phyloP scores from a whole-genome alignment of 169 alveolate genomes.

The Sarcocystis neurona region DNA sequence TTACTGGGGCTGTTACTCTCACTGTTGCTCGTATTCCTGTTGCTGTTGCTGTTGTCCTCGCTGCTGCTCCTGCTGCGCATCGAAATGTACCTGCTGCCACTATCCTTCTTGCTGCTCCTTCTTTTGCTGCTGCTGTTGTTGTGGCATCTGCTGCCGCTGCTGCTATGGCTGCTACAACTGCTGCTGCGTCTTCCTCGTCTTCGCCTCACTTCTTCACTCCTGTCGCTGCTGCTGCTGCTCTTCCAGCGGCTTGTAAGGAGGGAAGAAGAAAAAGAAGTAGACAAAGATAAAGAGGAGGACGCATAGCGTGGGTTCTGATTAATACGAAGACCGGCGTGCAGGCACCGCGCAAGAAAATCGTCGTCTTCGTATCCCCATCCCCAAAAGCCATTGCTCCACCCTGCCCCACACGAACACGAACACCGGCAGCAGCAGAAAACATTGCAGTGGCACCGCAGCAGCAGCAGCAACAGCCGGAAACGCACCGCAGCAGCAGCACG shows the following conservation, averaged over 20 bases:
- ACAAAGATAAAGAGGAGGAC: not conserved
- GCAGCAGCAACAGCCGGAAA: not conserved
- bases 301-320: not conserved
- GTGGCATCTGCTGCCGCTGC: too few species aligned
- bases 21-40: too few species aligned
- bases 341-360: slow-evolving; percentile 31
- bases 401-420: not conserved
- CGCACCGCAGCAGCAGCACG: not conserved
- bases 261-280: not conserved
- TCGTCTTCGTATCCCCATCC: slow-evolving; percentile 40
- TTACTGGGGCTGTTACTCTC: too few species aligned
- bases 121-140: too few species aligned
- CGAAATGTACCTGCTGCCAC: too few species aligned
- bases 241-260: not conserved
- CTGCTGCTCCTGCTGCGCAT: too few species aligned
- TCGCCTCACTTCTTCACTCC: too few species aligned
- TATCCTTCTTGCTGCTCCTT: too few species aligned
- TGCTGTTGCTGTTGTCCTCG: too few species aligned
- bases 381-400: not conserved
- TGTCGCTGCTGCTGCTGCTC: not conserved
- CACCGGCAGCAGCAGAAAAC: not conserved
- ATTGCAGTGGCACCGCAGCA: not conserved
- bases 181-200: not conserved
- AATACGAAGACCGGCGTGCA: slow-evolving; percentile 6
- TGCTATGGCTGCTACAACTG: too few species aligned